These are phyloP conservation scores for Epichloe sp. DNA, from an alignment of 2,329 filamentous ascomycete genomes.

Conservation along the genomic window DNA sequence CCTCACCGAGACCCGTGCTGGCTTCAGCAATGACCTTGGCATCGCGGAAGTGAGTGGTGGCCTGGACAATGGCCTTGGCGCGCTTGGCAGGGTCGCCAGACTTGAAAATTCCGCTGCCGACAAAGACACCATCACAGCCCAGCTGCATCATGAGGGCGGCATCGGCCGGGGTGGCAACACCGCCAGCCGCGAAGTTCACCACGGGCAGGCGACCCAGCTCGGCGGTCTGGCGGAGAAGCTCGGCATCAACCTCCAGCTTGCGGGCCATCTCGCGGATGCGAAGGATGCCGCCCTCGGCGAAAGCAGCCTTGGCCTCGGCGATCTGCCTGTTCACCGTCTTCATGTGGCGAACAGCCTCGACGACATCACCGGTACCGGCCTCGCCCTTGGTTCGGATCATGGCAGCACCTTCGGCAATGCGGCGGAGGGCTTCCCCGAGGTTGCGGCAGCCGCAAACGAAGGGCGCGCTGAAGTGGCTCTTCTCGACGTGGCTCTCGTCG, in stretches of 20 bases:
- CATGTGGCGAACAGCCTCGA: slow-evolving; percentile 95
- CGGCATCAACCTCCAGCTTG: slow-evolving; percentile 65
- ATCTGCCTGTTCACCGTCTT: slow-evolving; percentile 80
- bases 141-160: slow-evolving; percentile 97
- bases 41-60: slow-evolving; percentile 82
- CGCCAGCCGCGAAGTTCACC: slow-evolving; percentile 97
- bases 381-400: slow-evolving; percentile 99
- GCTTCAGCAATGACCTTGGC: slow-evolving; percentile 75
- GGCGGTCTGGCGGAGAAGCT: slow-evolving; percentile 73
- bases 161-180: slow-evolving; percentile 96
- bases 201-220: slow-evolving; percentile 81
- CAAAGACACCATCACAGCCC: slow-evolving; percentile 94
- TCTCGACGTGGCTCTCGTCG: slow-evolving; percentile 81
- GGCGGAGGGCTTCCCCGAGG: slow-evolving; percentile 80
- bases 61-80: slow-evolving; percentile 88
- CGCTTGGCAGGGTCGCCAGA: slow-evolving; percentile 79
- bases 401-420: slow-evolving; percentile 85
- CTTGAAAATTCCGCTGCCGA: slow-evolving; percentile 96
- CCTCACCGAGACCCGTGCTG: slow-evolving; percentile 82
- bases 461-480: slow-evolving; percentile 66
- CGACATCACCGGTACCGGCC: slow-evolving; percentile 90
- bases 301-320: slow-evolving; percentile 61
- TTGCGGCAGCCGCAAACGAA: slow-evolving; percentile 96
- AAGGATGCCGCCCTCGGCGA: slow-evolving; percentile 39
- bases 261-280: slow-evolving; percentile 60